Conservation (phyloP, 208 protist species). For the Acanthamoeba quina region DNA sequence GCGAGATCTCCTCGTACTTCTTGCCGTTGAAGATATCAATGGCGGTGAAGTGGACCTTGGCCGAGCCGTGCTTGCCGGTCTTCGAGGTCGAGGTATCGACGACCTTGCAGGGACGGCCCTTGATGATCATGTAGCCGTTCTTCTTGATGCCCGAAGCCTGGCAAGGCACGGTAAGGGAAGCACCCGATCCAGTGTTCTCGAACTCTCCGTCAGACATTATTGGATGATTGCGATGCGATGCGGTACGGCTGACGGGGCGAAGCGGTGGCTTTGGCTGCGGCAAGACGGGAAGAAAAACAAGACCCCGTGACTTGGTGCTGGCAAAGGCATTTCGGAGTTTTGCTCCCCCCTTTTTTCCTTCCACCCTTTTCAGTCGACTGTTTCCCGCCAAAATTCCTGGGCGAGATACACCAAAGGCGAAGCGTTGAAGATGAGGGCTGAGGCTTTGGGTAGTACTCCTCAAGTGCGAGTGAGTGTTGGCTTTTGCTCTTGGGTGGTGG, state of each 20-base stretch:
- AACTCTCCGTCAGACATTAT: slow-evolving; percentile 38
- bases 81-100: slow-evolving; percentile 98
- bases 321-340: background rate
- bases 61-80: slow-evolving; percentile 99
- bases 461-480: too few species aligned
- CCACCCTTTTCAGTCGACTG: background rate
- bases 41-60: slow-evolving; percentile 98
- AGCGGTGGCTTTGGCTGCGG: background rate
- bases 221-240: background rate
- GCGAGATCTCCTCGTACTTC: slow-evolving; percentile 98
- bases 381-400: background rate
- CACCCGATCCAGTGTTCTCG: slow-evolving; percentile 53
- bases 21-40: slow-evolving; percentile 99
- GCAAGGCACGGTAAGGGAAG: slow-evolving; percentile 82
- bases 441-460: too few species aligned
- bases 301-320: background rate
- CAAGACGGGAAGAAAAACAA: background rate
- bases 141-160: slow-evolving; percentile 89
- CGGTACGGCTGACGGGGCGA: background rate
- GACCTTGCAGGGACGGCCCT: slow-evolving; percentile 96
- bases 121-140: slow-evolving; percentile 91
- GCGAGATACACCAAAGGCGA: too few species aligned
- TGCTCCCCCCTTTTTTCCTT: background rate
- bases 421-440: too few species aligned
- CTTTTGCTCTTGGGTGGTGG: too few species aligned